These are phyloP conservation scores for Pestalotiopsis sp. DNA, from an alignment of 2,329 filamentous ascomycete species.

Conservation along the genomic window DNA sequence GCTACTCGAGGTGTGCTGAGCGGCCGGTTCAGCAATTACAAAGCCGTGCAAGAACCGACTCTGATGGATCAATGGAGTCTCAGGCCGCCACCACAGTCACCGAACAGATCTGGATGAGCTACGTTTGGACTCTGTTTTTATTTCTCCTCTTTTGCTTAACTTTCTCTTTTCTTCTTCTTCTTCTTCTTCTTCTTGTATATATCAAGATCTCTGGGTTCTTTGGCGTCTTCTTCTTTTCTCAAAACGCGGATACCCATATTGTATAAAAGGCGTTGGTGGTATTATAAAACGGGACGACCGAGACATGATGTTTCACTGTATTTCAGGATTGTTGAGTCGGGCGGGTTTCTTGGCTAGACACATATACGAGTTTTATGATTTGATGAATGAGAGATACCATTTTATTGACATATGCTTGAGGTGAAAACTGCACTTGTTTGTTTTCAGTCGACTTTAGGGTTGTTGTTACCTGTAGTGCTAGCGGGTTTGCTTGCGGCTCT, in stretches of 20 bases:
- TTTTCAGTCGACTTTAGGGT: no score
- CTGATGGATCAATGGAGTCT: conserved; percentile 44
- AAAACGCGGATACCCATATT: neutral
- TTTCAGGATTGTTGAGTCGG: neutral
- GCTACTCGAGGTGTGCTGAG: conserved; percentile 50
- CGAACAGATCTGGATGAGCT: neutral
- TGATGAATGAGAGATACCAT: neutral
- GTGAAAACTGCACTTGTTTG: neutral
- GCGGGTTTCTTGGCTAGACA: neutral
- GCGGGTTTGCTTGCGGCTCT: no score
- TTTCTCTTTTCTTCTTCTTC: neutral
- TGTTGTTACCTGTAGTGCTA: no score
- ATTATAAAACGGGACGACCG: neutral
- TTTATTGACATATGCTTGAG: neutral
- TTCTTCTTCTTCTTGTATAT: neutral
- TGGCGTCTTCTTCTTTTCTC: neutral
- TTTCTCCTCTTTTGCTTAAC: neutral
- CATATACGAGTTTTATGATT: neutral
- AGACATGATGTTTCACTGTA: neutral
- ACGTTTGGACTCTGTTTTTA: neutral
- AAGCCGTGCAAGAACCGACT: conserved; percentile 41
- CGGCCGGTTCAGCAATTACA: conserved; percentile 30
- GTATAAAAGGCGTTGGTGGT: neutral
- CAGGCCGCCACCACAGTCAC: neutral
- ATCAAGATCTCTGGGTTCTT: neutral